These are phyloP conservation scores for Cryptomeria japonica DNA, from an alignment of 75 land plant genomes.

Conservation along the genomic window DNA sequence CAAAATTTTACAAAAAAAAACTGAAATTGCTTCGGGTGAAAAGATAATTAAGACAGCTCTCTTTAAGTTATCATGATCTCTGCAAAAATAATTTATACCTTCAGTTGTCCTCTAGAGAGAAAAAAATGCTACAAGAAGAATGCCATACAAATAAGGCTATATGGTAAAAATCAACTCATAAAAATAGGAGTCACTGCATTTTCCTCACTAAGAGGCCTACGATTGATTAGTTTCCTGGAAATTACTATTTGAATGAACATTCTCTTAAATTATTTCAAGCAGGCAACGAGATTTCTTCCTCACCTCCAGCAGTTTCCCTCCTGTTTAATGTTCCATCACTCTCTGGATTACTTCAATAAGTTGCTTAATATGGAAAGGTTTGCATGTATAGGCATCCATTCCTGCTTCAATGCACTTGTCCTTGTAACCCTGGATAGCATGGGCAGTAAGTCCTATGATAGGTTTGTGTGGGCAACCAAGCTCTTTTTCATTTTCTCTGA, in stretches of 20 bases:
- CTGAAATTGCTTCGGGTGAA: neutral
- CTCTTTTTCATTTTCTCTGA: slow-evolving; percentile 37
- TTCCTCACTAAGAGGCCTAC: neutral
- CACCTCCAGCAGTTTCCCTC: neutral
- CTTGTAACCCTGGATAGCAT: slow-evolving; percentile 50
- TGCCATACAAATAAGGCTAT: neutral
- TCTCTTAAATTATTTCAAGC: neutral
- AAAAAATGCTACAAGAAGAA: neutral
- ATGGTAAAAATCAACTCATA: neutral
- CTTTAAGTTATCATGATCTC: neutral
- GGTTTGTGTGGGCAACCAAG: slow-evolving; percentile 19
- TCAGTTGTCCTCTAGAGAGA: neutral
- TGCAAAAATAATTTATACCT: neutral
- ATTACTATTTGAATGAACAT: neutral
- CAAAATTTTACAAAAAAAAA: neutral
- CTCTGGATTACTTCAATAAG: slow-evolving; percentile 42
- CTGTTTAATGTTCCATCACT: slow-evolving; percentile 17
- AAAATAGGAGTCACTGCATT: neutral
- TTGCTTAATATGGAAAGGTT: slow-evolving; percentile 44
- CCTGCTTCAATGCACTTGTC: slow-evolving; percentile 46
- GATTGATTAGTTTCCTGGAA: neutral
- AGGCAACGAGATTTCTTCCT: neutral
- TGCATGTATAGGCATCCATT: slow-evolving; percentile 54
- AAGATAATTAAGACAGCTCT: neutral
- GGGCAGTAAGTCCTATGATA: slow-evolving; percentile 53